Evolutionary conservation across 2,329 filamentous ascomycete genomes (phyloP).

Genomic region (Chaetomiaceae sp.): DNA sequence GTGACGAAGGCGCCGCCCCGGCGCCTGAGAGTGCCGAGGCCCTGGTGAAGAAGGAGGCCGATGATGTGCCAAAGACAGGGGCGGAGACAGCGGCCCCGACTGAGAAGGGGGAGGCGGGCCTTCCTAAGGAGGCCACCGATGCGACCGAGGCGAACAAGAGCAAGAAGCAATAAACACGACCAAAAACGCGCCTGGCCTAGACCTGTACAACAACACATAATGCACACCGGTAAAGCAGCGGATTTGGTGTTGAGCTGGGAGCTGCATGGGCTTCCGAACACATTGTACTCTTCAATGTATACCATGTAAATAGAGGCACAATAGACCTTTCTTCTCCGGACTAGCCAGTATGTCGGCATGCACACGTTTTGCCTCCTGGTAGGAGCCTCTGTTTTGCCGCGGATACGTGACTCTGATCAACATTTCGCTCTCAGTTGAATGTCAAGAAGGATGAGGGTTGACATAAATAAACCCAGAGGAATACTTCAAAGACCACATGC

Average conservation of each 20-base stretch:
- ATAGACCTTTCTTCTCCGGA: slow-evolving; percentile 14
- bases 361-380: no score
- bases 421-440: no score
- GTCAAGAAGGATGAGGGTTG: no score
- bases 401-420: no score
- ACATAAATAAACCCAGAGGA: background rate
- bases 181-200: background rate
- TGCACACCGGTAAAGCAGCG: background rate
- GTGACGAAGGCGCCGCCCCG: slow-evolving; percentile 38
- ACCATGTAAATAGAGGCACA: slow-evolving; percentile 15
- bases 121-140: slow-evolving; percentile 30
- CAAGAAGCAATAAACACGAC: slow-evolving; percentile 23
- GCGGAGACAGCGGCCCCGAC: background rate
- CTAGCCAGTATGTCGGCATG: no score
- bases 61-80: slow-evolving; percentile 5
- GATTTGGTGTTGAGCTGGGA: slow-evolving; percentile 3
- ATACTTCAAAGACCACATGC: background rate
- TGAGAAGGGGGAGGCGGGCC: background rate
- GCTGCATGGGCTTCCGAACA: background rate
- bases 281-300: slow-evolving; percentile 19
- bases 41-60: slow-evolving; percentile 9
- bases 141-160: slow-evolving; percentile 32
- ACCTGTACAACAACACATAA: slow-evolving; percentile 3
- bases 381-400: no score
- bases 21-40: slow-evolving; percentile 25